Percentiles rank a stretch among this genome's conserved stretches.
phyloP scores from a whole-genome alignment of 1,139 yeast genomes.

The Blastobotrys elegans region DNA sequence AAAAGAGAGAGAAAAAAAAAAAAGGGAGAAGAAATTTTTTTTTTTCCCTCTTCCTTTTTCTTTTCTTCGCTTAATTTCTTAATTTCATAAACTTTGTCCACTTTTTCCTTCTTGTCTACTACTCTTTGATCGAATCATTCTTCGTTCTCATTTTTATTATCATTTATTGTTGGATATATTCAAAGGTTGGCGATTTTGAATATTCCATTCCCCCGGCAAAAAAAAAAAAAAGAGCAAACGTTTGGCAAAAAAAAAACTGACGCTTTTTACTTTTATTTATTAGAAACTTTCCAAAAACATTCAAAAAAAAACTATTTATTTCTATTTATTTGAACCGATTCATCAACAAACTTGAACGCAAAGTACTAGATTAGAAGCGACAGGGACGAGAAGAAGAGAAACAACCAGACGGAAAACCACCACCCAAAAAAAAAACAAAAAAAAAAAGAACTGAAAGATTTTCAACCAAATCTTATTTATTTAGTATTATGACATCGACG shows the following conservation, averaged over 20 bases:
- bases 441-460: not conserved
- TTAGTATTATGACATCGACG: conserved; percentile 11
- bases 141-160: not conserved
- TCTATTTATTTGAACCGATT: not conserved
- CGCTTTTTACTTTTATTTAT: not conserved
- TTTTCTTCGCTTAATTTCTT: not conserved
- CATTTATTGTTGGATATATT: not conserved
- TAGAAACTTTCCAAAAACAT: not conserved
- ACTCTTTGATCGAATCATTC: not conserved
- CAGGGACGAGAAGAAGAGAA: no score
- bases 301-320: no score
- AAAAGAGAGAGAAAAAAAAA: not conserved
- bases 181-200: not conserved
- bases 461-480: not conserved
- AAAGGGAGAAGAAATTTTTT: not conserved
- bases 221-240: not conserved
- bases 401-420: no score
- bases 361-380: no score
- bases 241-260: no score
- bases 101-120: not conserved
- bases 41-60: not conserved
- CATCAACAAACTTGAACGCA: no score
- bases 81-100: not conserved
- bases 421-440: no score
- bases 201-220: not conserved